phyloP scores from a whole-genome alignment of 225 moss, liverwort and hornwort species.

The Pseudoscleropodium purum region DNA sequence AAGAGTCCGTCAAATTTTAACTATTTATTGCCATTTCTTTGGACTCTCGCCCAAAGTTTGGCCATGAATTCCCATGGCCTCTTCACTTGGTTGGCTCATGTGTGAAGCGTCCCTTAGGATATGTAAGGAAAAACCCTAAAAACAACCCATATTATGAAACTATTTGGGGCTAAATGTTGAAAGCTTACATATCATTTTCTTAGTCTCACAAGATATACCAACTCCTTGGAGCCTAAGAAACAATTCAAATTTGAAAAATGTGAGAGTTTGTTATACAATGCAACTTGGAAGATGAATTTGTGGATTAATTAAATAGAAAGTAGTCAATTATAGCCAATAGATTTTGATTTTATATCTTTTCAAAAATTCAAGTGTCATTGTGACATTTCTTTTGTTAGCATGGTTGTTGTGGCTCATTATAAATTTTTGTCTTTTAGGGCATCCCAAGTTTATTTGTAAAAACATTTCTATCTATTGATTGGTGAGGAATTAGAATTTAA shows the following conservation, averaged over 20 bases:
- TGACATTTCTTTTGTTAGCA: background rate
- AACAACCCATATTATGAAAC: background rate
- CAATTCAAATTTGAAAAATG: background rate
- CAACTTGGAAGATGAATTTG: background rate
- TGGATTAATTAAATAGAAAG: background rate
- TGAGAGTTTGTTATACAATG: background rate
- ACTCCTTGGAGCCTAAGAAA: fast-evolving
- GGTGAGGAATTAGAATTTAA: background rate
- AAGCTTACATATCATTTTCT: background rate
- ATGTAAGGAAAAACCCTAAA: fast-evolving
- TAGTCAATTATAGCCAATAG: background rate
- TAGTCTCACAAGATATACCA: background rate
- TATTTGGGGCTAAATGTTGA: background rate
- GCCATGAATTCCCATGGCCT: no score
- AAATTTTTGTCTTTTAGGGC: background rate
- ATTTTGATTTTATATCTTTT: background rate
- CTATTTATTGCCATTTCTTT: no score
- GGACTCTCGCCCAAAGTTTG: no score
- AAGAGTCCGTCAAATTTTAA: no score
- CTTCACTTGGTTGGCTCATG: no score
- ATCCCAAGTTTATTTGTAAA: background rate
- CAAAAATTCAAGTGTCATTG: background rate
- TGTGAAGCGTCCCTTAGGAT: no score
- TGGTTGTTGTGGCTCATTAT: background rate
- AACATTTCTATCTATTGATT: background rate